Evolutionary conservation across 1,284 basidiomycete genomes (phyloP).

Genomic region (Fomitiporia mediterranea): DNA sequence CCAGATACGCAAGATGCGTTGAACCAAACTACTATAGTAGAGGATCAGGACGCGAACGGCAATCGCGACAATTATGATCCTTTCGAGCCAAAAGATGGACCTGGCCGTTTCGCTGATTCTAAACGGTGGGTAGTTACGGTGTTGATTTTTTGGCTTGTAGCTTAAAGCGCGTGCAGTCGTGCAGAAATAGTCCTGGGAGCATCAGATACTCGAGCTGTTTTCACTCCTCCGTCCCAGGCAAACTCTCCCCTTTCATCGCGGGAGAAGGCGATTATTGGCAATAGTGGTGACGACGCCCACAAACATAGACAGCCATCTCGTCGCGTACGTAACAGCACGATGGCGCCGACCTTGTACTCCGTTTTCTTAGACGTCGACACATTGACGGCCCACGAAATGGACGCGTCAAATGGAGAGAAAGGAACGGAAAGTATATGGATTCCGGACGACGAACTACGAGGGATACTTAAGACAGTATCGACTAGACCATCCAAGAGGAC

Average conservation of each 20-base stretch:
- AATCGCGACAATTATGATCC: neutral
- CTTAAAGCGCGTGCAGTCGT: too few species aligned
- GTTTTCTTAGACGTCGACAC: conserved; percentile 2
- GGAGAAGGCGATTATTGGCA: neutral
- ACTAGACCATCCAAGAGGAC: neutral
- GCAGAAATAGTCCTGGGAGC: too few species aligned
- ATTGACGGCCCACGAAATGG: conserved; percentile 4
- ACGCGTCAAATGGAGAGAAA: neutral
- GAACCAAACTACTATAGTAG: neutral
- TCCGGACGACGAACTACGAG: conserved; percentile 3
- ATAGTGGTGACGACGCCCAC: neutral
- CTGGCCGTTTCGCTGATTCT: neutral
- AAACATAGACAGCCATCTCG: neutral
- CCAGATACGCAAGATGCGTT: neutral
- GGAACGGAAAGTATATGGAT: neutral
- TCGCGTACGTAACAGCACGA: neutral
- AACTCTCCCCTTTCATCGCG: neutral
- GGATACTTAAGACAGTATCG: conserved; percentile 1
- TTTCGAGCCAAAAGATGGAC: neutral
- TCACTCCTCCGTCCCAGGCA: neutral
- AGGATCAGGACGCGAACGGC: neutral
- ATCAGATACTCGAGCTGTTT: neutral
- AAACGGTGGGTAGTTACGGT: neutral
- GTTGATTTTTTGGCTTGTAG: neutral
- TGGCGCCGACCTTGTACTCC: neutral